Conservation (phyloP, 2,329 filamentous ascomycete genomes). For the Fusarium pseudocircinatum region DNA sequence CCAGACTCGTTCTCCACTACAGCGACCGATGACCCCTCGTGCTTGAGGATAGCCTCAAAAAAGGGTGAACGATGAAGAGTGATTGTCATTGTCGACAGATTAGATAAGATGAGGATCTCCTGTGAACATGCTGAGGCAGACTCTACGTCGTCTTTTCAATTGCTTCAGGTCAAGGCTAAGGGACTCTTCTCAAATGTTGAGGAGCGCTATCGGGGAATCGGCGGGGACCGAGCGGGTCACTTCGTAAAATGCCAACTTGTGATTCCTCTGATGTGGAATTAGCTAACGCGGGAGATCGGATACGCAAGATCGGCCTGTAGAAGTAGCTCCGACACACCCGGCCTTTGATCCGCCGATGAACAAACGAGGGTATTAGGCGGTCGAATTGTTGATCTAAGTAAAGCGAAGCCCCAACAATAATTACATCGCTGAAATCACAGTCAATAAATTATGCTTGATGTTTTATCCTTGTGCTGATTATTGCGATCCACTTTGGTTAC, state of each 20-base stretch:
- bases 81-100: neutral
- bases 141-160: neutral
- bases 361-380: neutral
- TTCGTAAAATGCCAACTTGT: neutral
- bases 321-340: neutral
- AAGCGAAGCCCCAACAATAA: neutral
- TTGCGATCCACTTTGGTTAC: neutral
- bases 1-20: neutral
- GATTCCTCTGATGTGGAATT: neutral
- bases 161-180: neutral
- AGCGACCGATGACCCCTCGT: neutral
- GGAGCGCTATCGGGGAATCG: neutral
- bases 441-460: accelerated
- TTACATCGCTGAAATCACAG: neutral
- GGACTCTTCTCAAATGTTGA: neutral
- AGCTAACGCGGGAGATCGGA: neutral
- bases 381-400: neutral
- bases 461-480: neutral
- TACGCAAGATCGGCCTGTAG: neutral
- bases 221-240: neutral
- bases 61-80: conserved; percentile 1
- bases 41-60: neutral
- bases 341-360: neutral
- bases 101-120: neutral
- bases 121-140: neutral